A percentile compares a stretch with the other conserved stretches of the same genome.
Conservation (phyloP, 768 basidiomycete species). For the Tricholoma sp. region DNA sequence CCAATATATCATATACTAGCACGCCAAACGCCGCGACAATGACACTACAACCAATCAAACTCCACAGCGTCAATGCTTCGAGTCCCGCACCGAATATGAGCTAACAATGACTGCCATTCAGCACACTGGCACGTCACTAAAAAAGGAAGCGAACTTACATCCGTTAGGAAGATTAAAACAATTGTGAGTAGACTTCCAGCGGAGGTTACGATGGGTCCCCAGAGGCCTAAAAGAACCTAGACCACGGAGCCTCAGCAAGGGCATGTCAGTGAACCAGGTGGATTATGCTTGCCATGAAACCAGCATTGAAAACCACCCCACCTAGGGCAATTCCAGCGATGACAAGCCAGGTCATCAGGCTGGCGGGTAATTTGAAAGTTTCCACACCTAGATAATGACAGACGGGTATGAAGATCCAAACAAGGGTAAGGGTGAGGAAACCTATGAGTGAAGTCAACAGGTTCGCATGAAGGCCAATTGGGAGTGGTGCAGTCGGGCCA, state of each 20-base stretch:
- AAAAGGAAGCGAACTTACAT: conserved; percentile 36
- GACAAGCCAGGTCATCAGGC: conserved; percentile 36
- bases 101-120: conserved; percentile 17
- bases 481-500: conserved; percentile 49
- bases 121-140: not conserved
- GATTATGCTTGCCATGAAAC: conserved; percentile 63
- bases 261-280: not conserved
- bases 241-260: conserved; percentile 6
- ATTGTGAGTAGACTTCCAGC: conserved; percentile 95
- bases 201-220: conserved; percentile 85
- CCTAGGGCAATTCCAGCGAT: conserved; percentile 65
- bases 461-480: conserved; percentile 85
- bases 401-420: conserved; percentile 79
- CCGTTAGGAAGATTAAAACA: conserved; percentile 78
- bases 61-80: conserved; percentile 62
- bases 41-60: conserved; percentile 68
- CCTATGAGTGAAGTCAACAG: conserved; percentile 79
- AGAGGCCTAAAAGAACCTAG: conserved; percentile 75
- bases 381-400: conserved; percentile 66
- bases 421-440: conserved; percentile 58
- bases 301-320: conserved; percentile 80
- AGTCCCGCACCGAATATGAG: conserved; percentile 57
- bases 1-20: conserved; percentile 67
- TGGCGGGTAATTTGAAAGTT: conserved; percentile 58
- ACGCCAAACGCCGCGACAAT: conserved; percentile 84